Evolutionary conservation across 1,139 yeast species (phyloP), one percentile per base, ranked within the genome.

Genomic region (Hyphopichia khmerensis): DNA sequence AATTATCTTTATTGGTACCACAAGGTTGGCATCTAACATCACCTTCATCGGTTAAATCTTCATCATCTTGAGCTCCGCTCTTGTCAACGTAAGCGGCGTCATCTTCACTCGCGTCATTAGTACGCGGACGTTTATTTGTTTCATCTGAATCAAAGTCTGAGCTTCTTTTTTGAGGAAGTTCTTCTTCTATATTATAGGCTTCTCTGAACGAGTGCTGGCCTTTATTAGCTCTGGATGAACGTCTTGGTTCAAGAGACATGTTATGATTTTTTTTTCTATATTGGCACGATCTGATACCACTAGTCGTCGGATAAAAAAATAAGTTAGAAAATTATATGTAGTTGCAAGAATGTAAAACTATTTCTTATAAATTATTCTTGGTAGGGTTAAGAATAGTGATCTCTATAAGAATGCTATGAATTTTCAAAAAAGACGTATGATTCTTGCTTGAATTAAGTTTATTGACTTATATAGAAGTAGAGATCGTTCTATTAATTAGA

Each of bases 11-110:
- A n/a, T 75, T 78, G 4, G 86, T 68, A 3, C 84, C 84, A 61
- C 90, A 84, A 0, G 80, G 82, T 1, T 70, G 57, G 59, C 96
- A 87, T 31, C 80, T 67, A 5, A 85, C 86, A 23, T 66, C 72
- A n/a, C 73, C 79, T 19, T 62, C 74, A n/a, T 56, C 72, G 14
- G 64, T 66, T n/a, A 53, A 52, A 34, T 56, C 56, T 18, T 51
- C 57, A n/a, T 53, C 60, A 5, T 41, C 40, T 17, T 27, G 16
- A n/a, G 41, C 38, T 13, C 40, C 39, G 16, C 51, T 57, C 10
- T 45, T 41, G 3, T 44, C 44, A 33, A 11, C 11, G 21, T 23
- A 32, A 16, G n/a, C 14, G 11, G n/a, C 34, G 17, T 32, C 34
- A 30, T 15, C 33, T 30, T 44, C 53, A 21, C 51, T 47, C 29